These are phyloP conservation scores for Mycoemilia scoparia DNA, from an alignment of 192 early-diverging fungal genomes.

Conservation along the genomic window DNA sequence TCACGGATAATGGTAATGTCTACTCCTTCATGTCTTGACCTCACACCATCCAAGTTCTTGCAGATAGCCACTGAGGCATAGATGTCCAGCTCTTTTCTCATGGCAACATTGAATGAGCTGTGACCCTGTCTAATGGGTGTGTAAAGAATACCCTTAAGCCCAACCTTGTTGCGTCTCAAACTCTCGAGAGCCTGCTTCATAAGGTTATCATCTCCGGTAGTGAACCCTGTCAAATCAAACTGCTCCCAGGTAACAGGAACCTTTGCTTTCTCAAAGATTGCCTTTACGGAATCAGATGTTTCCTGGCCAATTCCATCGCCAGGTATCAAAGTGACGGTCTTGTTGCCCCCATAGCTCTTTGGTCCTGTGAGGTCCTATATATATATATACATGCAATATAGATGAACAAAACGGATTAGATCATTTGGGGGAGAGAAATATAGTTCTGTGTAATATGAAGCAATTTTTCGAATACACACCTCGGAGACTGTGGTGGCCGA, in stretches of 20 bases:
- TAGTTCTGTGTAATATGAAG: too few species aligned
- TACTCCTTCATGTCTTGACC: slow-evolving; percentile 79
- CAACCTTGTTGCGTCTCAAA: slow-evolving; percentile 87
- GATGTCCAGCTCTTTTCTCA: slow-evolving; percentile 97
- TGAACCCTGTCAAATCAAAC: slow-evolving; percentile 87
- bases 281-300: slow-evolving; percentile 75
- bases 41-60: slow-evolving; percentile 74
- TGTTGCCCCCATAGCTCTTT: slow-evolving; percentile 72
- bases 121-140: slow-evolving; percentile 81
- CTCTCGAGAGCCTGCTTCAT: slow-evolving; percentile 84
- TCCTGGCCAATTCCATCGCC: slow-evolving; percentile 98
- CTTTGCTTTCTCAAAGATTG: slow-evolving; percentile 80
- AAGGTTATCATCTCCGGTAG: slow-evolving; percentile 56
- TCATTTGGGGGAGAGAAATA: too few species aligned
- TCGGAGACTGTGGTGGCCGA: too few species aligned
- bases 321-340: slow-evolving; percentile 94
- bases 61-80: slow-evolving; percentile 88
- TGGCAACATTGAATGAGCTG: slow-evolving; percentile 88
- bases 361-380: slow-evolving; percentile 25
- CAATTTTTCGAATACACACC: too few species aligned
- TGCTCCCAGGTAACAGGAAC: slow-evolving; percentile 96
- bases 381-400: slow-evolving; percentile 1
- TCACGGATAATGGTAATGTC: slow-evolving; percentile 99
- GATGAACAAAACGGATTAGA: too few species aligned
- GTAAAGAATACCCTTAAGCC: slow-evolving; percentile 83